Base-by-base conservation (phyloP, 148 eudicot genomes). In the Beta vulgaris region DNA sequence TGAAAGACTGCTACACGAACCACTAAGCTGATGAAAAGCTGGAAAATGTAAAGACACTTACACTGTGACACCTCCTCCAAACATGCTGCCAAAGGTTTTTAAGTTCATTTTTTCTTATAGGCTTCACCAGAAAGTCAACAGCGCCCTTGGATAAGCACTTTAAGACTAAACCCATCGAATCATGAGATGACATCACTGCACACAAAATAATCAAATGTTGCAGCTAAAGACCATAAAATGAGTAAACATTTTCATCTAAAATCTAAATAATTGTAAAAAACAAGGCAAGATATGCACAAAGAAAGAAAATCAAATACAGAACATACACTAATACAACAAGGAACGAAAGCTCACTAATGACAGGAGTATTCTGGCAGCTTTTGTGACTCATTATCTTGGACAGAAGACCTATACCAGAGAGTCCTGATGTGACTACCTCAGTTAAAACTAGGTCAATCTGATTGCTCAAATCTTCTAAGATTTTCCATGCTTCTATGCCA, bases 181-280 rank as follows among this genome's bases (percentile, higher is more conserved):
- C 93, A 80, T 87, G 85, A 78, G 89, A 85, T 67, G 97, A 91
- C 88, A 86, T 91, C 97, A 91, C 97, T 91, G 93, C 93, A 86
- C 28, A 77, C 19, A 80, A 77, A 84, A 81, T 63, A 77, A 82
- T 58, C 67, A 60, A 76, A 31, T 73, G 60, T 82, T 79, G 85
- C 80, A 79, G 75, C 73, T 78, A 76, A 82, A 69, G 78, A 58
- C 9, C 26, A 84, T 65, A 68, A 67, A 54, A 49, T 21, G 25
- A 61, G 48, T 19, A 66, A 73, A 73, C 14, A 19, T 44, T 32
- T 25, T 19, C 6, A 51, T 7, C 57, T 19, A 51, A 51, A 29
- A 44, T 32, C 51, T 18, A 31, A 23, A 4, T 34, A 64, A 69
- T 7, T 26, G n/a, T n/a, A n/a, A n/a, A n/a, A n/a, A n/a, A n/a